These are phyloP conservation scores for Emergomyces orientalis DNA, from an alignment of 2,329 filamentous ascomycete genomes.

Conservation along the genomic window DNA sequence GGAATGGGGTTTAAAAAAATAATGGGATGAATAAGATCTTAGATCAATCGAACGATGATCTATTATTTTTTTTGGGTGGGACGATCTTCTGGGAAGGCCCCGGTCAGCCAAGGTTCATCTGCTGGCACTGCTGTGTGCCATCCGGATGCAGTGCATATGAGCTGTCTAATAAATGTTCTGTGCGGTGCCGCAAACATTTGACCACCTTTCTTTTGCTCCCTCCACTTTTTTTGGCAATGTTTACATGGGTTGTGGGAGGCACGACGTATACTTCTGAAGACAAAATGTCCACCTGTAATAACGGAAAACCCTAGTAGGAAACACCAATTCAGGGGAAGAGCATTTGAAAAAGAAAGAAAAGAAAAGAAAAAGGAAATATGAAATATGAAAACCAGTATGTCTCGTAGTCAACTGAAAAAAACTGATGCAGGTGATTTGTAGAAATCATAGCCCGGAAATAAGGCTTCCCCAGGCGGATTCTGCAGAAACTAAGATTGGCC, in stretches of 20 bases:
- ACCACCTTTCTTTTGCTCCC: not conserved
- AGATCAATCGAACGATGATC: constrained; percentile 8
- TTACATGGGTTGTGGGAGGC: not conserved
- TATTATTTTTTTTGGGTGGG: not conserved
- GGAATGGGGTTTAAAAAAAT: not conserved
- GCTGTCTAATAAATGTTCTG: not conserved
- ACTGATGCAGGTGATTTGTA: not conserved
- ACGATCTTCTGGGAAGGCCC: constrained; percentile 5
- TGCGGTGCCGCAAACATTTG: constrained; percentile 2
- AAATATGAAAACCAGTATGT: not conserved
- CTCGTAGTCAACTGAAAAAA: not conserved
- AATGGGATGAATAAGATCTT: not conserved
- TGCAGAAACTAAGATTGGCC: constrained; percentile 4
- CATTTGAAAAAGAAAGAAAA: not conserved
- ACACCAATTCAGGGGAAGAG: not conserved
- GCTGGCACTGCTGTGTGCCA: constrained; percentile 9
- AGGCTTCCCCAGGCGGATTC: not conserved
- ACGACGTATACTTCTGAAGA: not conserved
- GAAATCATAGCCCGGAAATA: not conserved
- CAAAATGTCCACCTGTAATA: not conserved
- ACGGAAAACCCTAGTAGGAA: not conserved
- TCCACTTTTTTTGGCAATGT: not conserved
- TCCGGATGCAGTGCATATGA: constrained; percentile 7
- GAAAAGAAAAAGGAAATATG: not conserved
- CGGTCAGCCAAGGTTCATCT: constrained; percentile 5